Percentiles rank a stretch among this genome's conserved stretches.
phyloP scores from a whole-genome alignment of 306 rosid genomes.

The Quercus variabilis region DNA sequence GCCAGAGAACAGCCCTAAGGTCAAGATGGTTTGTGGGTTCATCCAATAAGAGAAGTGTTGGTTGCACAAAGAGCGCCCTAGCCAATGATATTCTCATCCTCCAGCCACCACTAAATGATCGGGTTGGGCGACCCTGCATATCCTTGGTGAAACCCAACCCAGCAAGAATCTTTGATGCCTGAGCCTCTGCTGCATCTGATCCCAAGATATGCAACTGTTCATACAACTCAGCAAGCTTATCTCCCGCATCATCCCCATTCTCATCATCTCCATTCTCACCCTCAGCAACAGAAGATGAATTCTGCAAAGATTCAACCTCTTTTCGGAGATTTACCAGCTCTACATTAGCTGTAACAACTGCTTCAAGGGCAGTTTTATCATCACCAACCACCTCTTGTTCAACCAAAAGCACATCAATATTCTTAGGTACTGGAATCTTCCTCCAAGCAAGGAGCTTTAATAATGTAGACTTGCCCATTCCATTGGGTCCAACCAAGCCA shows the following conservation, averaged over 20 bases:
- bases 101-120: constrained; percentile 81
- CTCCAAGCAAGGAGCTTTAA: constrained; percentile 89
- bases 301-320: constrained; percentile 62
- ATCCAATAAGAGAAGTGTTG: constrained; percentile 66
- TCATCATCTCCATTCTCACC: constrained; percentile 25
- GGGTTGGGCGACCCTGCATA: constrained; percentile 68
- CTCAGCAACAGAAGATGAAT: constrained; percentile 32
- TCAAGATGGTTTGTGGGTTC: constrained; percentile 74
- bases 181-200: constrained; percentile 75
- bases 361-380: constrained; percentile 60
- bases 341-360: constrained; percentile 76
- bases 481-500: constrained; percentile 72
- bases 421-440: constrained; percentile 79
- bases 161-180: constrained; percentile 78
- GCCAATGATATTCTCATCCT: constrained; percentile 75
- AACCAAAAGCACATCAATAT: constrained; percentile 77
- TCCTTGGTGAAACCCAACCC: constrained; percentile 76
- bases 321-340: constrained; percentile 60
- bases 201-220: constrained; percentile 59
- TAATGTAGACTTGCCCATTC: constrained; percentile 73
- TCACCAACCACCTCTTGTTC: constrained; percentile 83
- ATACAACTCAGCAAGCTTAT: constrained; percentile 67
- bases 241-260: constrained; percentile 50
- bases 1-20: constrained; percentile 79
- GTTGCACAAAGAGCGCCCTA: constrained; percentile 72